Evolutionary conservation across 2,329 filamentous ascomycete species (phyloP).

Genomic region (Sclerotinia subarctica): DNA sequence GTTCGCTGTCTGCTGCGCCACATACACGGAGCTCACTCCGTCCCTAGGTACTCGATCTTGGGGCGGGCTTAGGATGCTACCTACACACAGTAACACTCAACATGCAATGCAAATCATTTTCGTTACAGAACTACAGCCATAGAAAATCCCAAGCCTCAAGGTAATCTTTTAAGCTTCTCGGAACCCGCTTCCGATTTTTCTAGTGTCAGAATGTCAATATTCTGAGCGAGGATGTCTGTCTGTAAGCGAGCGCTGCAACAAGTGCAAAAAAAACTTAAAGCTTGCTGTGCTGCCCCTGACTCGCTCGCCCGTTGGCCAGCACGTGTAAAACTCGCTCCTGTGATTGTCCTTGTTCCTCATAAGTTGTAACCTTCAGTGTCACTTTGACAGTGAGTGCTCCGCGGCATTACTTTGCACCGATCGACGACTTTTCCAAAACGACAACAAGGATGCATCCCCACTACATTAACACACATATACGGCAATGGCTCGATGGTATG

Average conservation of each 20-base stretch:
- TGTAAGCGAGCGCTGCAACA: slow-evolving; percentile 2
- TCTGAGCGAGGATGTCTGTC: not conserved
- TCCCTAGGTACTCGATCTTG: not conserved
- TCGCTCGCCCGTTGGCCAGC: not conserved
- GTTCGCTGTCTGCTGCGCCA: not conserved
- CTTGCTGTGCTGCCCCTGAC: not conserved
- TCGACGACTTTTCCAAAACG: not conserved
- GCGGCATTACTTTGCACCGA: not conserved
- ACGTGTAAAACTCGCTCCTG: not conserved
- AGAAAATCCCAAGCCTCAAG: not conserved
- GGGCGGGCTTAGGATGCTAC: no score
- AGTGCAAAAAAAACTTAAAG: not conserved
- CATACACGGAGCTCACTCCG: not conserved
- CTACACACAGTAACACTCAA: not conserved
- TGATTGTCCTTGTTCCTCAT: not conserved
- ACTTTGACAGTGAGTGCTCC: not conserved
- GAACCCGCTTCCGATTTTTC: slow-evolving; percentile 5
- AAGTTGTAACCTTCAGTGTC: no score
- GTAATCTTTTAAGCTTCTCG: slow-evolving; percentile 6
- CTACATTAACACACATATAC: not conserved
- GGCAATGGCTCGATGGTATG: not conserved
- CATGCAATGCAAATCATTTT: slow-evolving; percentile 13
- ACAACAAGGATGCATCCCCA: not conserved
- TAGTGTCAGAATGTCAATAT: slow-evolving; percentile 1
- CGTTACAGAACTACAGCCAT: not conserved